Evolutionary conservation across 495 filamentous ascomycete species (phyloP).

Genomic region (Platismatia glauca): DNA sequence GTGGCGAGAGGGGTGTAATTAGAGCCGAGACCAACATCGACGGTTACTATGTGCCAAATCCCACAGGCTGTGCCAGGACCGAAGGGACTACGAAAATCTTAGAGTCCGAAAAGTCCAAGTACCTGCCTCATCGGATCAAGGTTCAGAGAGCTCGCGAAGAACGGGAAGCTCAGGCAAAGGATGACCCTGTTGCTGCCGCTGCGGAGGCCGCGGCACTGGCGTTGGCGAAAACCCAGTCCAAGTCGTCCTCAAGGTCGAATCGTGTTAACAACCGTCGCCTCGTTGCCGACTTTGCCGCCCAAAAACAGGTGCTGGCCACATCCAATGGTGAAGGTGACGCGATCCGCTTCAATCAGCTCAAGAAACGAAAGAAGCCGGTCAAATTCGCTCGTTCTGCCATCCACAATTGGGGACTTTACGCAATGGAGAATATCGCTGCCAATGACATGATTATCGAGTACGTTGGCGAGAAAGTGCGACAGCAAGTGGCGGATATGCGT

Average conservation of each 20-base stretch:
- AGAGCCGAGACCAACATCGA: slow-evolving; percentile 54
- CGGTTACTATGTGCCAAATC: slow-evolving; percentile 85
- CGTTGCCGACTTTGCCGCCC: slow-evolving; percentile 87
- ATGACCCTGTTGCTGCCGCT: slow-evolving; percentile 50
- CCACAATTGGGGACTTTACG: slow-evolving; percentile 97
- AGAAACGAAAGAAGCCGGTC: slow-evolving; percentile 98
- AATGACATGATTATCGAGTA: slow-evolving; percentile 99
- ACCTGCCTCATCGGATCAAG: slow-evolving; percentile 93
- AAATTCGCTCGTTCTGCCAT: slow-evolving; percentile 97
- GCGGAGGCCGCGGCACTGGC: slow-evolving; percentile 65
- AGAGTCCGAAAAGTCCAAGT: slow-evolving; percentile 95
- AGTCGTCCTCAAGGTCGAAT: slow-evolving; percentile 72
- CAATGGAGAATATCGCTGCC: slow-evolving; percentile 91
- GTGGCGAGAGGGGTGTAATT: slow-evolving; percentile 43
- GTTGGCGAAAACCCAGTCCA: slow-evolving; percentile 67
- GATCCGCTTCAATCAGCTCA: slow-evolving; percentile 95
- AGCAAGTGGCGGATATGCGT: slow-evolving; percentile 90
- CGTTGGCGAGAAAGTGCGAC: slow-evolving; percentile 92
- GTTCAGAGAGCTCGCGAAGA: slow-evolving; percentile 85
- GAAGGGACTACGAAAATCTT: slow-evolving; percentile 90
- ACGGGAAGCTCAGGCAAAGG: slow-evolving; percentile 67
- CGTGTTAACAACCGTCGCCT: slow-evolving; percentile 91
- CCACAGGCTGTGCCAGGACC: slow-evolving; percentile 76
- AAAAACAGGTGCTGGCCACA: slow-evolving; percentile 71
- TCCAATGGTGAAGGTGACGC: slow-evolving; percentile 69